phyloP scores from a whole-genome alignment of 1,284 basidiomycete genomes.

The Cutaneotrichosporon sp. region DNA sequence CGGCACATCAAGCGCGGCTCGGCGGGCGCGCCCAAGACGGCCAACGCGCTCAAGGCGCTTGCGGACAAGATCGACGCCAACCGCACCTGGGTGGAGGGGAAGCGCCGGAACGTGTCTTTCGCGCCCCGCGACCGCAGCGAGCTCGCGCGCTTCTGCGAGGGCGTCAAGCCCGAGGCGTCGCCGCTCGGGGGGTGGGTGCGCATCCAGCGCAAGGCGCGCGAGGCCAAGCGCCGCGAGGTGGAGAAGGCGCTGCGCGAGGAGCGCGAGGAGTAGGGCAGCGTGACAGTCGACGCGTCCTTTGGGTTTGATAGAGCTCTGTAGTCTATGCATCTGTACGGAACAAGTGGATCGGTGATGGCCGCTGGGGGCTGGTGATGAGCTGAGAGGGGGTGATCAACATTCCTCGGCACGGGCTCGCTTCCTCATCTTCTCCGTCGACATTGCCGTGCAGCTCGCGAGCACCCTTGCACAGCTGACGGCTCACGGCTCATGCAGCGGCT shows the following conservation, averaged over 20 bases:
- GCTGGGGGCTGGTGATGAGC: no score
- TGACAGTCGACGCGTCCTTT: no score
- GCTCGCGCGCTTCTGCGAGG: constrained; percentile 71
- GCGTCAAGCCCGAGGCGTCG: constrained; percentile 65
- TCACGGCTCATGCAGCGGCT: no score
- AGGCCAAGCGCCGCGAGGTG: constrained; percentile 65
- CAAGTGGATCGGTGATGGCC: no score
- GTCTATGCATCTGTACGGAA: background rate
- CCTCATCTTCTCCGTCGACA: no score
- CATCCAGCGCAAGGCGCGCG: constrained; percentile 76
- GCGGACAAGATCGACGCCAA: constrained; percentile 84
- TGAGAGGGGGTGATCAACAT: no score
- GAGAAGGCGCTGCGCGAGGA: constrained; percentile 56
- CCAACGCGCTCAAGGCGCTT: constrained; percentile 64
- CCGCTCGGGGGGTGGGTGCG: constrained; percentile 79
- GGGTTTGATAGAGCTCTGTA: constrained; percentile 2
- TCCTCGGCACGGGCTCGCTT: no score
- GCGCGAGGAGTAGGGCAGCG: constrained; percentile 16
- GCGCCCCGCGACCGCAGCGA: constrained; percentile 66
- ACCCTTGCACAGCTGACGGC: no score
- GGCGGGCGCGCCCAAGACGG: constrained; percentile 56
- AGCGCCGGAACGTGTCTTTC: constrained; percentile 69
- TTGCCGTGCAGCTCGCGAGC: no score
- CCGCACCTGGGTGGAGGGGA: constrained; percentile 71
- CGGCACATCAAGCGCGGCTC: constrained; percentile 64